Conservation (phyloP, 2,329 filamentous ascomycete species). For the Trichoderma sp. region DNA sequence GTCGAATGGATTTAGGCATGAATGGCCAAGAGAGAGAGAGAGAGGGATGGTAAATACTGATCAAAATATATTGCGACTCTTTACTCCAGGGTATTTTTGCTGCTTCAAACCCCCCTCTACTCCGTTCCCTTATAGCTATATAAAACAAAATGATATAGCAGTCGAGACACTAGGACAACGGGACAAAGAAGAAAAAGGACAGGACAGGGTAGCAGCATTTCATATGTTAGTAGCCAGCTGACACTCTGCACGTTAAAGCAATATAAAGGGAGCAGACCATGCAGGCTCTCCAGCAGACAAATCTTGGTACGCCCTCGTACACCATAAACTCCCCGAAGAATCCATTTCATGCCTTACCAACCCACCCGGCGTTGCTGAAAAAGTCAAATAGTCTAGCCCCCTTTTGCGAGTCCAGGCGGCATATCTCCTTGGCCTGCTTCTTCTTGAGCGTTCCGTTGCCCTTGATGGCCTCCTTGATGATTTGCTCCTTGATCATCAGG, state of each 20-base stretch:
- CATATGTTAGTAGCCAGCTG: no score
- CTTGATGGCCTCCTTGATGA: slow-evolving; percentile 89
- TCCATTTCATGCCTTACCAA: slow-evolving; percentile 70
- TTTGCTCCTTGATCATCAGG: slow-evolving; percentile 86
- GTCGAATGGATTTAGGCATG: no score
- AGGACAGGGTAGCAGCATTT: background rate
- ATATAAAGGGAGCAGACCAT: background rate
- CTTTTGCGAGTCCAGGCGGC: slow-evolving; percentile 80
- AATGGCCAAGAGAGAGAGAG: background rate
- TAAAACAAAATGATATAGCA: background rate
- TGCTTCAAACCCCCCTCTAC: slow-evolving; percentile 7
- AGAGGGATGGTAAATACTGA: background rate
- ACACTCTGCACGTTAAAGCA: background rate
- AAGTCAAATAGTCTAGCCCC: slow-evolving; percentile 89
- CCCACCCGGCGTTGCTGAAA: slow-evolving; percentile 89
- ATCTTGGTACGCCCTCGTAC: background rate
- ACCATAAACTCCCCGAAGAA: background rate
- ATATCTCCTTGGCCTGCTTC: slow-evolving; percentile 88
- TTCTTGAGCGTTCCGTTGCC: slow-evolving; percentile 87
- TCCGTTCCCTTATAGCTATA: background rate
- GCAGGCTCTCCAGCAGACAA: background rate
- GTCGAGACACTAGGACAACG: background rate
- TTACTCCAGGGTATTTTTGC: background rate
- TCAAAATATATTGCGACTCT: background rate
- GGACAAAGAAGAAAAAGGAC: no score